A percentile compares a stretch with the other conserved stretches of the same genome.
Conservation (phyloP, 164 flowering plant genomes). For the Buxus sempervirens region DNA sequence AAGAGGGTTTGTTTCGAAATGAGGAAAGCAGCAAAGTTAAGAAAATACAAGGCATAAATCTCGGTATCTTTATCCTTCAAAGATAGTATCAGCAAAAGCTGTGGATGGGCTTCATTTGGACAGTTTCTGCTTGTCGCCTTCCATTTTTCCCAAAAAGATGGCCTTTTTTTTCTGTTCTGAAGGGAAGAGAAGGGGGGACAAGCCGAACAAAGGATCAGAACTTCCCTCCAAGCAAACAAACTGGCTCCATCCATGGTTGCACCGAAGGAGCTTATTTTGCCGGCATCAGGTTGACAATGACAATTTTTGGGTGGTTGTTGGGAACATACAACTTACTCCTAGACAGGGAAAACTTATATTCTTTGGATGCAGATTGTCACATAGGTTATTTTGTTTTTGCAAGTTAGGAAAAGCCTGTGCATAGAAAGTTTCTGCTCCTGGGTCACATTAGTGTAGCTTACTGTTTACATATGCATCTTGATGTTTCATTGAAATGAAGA, state of each 20-base stretch:
- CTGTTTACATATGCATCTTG: background rate
- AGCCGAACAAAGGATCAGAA: background rate
- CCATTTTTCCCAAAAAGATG: slow-evolving; percentile 7
- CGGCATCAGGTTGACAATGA: background rate
- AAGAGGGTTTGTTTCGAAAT: slow-evolving; percentile 16
- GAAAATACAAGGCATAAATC: background rate
- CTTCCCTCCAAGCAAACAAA: too few relatives aligned
- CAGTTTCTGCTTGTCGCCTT: background rate
- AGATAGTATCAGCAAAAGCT: slow-evolving; percentile 2
- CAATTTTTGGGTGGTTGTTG: background rate
- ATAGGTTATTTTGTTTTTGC: background rate
- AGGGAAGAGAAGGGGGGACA: slow-evolving; percentile 2
- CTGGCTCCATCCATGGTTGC: slow-evolving; percentile 10
- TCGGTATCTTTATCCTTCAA: background rate
- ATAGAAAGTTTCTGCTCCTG: background rate
- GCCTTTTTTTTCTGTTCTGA: background rate
- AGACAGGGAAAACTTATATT: background rate
- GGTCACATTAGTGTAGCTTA: slow-evolving; percentile 3
- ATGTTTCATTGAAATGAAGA: slow-evolving; percentile 3
- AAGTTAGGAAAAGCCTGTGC: background rate
- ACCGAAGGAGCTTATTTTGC: slow-evolving; percentile 4
- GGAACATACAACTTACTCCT: background rate
- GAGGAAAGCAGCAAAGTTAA: slow-evolving; percentile 8
- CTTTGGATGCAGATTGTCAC: background rate
- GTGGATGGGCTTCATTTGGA: background rate